These are phyloP conservation scores for Hericium rajendrae DNA, from an alignment of 768 basidiomycete genomes.

Conservation along the genomic window DNA sequence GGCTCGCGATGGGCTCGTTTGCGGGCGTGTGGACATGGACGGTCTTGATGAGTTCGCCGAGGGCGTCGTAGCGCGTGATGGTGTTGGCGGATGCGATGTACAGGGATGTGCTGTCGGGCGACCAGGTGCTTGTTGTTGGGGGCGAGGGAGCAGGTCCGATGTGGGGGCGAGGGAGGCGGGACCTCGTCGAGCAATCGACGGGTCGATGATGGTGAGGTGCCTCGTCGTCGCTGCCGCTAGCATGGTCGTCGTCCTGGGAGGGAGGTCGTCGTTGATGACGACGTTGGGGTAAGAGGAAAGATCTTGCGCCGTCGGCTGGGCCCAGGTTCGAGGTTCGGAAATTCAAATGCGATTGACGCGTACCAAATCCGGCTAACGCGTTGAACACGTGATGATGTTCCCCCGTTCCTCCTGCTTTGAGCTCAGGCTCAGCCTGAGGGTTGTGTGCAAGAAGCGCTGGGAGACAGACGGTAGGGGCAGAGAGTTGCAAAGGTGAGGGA, in stretches of 20 bases:
- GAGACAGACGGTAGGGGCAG: no score
- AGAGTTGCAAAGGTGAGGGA: no score
- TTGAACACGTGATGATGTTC: neutral
- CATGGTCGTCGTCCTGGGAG: conserved; percentile 26
- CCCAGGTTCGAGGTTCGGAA: neutral
- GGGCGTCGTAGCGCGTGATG: conserved; percentile 46
- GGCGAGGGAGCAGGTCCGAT: conserved; percentile 20
- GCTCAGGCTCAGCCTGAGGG: neutral
- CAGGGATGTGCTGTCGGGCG: conserved; percentile 43
- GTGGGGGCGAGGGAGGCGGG: conserved; percentile 28
- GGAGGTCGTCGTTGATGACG: neutral
- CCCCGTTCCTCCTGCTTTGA: neutral
- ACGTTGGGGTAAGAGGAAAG: neutral
- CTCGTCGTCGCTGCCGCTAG: conserved; percentile 43
- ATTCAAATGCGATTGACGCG: neutral
- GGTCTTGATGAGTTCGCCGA: conserved; percentile 33
- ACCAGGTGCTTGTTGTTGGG: conserved; percentile 42
- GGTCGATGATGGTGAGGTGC: conserved; percentile 40
- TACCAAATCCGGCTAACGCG: neutral
- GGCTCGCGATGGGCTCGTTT: conserved; percentile 22
- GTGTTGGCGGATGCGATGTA: conserved; percentile 39
- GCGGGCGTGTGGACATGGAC: conserved; percentile 28
- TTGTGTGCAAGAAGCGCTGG: no score
- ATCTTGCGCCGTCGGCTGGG: neutral
- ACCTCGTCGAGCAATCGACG: conserved; percentile 34